These are phyloP conservation scores for Russula griseocarnosa DNA, from an alignment of 768 basidiomycete genomes.

Conservation along the genomic window DNA sequence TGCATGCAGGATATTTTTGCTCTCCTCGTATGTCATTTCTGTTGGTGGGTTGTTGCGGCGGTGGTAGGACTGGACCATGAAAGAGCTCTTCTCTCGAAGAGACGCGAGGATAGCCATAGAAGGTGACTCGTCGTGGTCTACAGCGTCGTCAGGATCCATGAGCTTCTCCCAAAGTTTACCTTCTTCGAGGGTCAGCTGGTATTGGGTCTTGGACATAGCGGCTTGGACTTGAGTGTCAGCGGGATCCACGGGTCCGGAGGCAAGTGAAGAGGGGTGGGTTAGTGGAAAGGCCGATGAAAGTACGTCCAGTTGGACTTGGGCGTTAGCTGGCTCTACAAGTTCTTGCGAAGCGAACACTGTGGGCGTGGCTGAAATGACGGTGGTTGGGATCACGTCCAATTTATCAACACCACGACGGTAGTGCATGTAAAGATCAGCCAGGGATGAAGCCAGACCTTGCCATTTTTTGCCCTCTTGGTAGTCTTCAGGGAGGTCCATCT, in stretches of 20 bases:
- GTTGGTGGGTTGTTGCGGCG: constrained; percentile 62
- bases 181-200: constrained; percentile 31
- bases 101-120: constrained; percentile 29
- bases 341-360: constrained; percentile 8
- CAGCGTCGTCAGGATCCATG: constrained; percentile 5
- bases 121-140: constrained; percentile 29
- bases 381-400: constrained; percentile 41
- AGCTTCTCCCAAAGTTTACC: constrained; percentile 31
- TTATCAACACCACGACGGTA: constrained; percentile 48
- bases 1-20: constrained; percentile 60
- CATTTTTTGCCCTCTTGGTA: constrained; percentile 9
- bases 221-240: constrained; percentile 19
- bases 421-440: constrained; percentile 32
- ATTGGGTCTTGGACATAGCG: constrained; percentile 32
- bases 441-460: constrained; percentile 17
- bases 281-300: constrained; percentile 7
- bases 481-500: constrained; percentile 16
- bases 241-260: background rate
- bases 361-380: constrained; percentile 27
- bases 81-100: constrained; percentile 49
- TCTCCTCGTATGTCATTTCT: constrained; percentile 61
- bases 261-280: background rate
- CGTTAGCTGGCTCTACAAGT: background rate
- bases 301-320: constrained; percentile 5
- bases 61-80: constrained; percentile 61